Percentiles rank a stretch among this genome's conserved stretches.
phyloP scores from a whole-genome alignment of 305 asterid species.

The Solanum hybrid region DNA sequence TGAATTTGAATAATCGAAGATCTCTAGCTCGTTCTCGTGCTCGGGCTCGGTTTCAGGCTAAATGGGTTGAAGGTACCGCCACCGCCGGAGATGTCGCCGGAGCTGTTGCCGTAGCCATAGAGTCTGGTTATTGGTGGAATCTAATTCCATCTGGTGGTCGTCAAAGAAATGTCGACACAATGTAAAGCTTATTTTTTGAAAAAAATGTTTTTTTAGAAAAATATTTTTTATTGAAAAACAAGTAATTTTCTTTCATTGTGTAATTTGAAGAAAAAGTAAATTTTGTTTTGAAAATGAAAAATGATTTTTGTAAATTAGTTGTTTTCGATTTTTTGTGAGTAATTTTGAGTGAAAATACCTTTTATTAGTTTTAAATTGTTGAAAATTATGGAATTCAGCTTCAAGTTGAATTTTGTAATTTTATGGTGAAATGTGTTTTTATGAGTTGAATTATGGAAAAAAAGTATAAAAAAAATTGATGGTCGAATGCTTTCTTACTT shows the following conservation, averaged over 20 bases:
- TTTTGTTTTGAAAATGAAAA: no score
- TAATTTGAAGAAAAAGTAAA: no score
- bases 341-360: neutral
- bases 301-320: neutral
- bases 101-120: conserved; percentile 20
- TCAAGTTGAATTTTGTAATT: no score
- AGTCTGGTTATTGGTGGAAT: conserved; percentile 18
- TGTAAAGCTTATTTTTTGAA: neutral
- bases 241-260: neutral
- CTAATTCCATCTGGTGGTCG: conserved; percentile 49
- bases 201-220: neutral
- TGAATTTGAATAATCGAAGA: neutral
- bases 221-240: neutral
- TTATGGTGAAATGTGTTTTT: no score
- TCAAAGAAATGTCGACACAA: conserved; percentile 42
- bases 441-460: no score
- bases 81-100: neutral
- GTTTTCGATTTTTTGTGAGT: neutral
- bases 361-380: no score
- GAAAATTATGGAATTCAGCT: neutral
- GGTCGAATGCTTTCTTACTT: neutral
- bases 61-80: neutral
- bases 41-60: neutral
- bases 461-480: rapidly evolving
- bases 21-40: neutral